Conservation (phyloP, 352 stramenopile genomes). For the Phytophthora sp. region DNA sequence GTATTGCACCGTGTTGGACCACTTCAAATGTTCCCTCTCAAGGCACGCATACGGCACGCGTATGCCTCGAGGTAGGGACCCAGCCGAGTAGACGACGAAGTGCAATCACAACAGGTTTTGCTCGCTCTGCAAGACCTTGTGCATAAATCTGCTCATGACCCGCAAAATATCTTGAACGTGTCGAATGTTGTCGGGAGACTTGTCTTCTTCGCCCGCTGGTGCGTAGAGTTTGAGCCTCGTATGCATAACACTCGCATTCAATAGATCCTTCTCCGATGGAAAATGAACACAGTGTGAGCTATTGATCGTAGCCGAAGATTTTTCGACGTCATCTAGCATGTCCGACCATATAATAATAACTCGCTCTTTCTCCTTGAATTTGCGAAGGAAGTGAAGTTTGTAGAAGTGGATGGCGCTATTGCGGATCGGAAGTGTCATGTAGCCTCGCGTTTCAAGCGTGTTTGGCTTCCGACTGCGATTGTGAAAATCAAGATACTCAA, state of each 20-base stretch:
- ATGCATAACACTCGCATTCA: conserved; percentile 9
- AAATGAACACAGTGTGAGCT: conserved; percentile 8
- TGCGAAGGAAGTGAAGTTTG: conserved; percentile 12
- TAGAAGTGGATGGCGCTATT: conserved; percentile 3
- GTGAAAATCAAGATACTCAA: neutral
- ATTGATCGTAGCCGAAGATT: conserved; percentile 7
- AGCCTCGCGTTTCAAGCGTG: neutral
- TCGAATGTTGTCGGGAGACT: conserved; percentile 1
- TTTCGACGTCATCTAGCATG: conserved; percentile 12
- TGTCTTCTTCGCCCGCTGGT: neutral
- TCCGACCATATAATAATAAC: conserved; percentile 17
- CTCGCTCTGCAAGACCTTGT: conserved; percentile 19
- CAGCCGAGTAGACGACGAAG: too few species aligned
- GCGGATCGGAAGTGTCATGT: neutral
- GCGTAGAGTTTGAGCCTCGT: conserved; percentile 12
- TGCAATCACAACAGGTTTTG: too few species aligned
- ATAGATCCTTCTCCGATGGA: neutral
- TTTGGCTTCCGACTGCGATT: conserved; percentile 14
- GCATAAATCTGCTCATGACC: conserved; percentile 1
- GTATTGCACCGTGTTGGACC: too few species aligned
- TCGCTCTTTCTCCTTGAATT: conserved; percentile 8
- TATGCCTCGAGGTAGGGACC: too few species aligned
- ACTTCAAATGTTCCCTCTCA: too few species aligned
- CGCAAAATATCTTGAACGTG: conserved; percentile 15
- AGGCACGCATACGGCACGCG: too few species aligned